Conservation (phyloP, 148 eudicot species). For the Spergularia marina region DNA sequence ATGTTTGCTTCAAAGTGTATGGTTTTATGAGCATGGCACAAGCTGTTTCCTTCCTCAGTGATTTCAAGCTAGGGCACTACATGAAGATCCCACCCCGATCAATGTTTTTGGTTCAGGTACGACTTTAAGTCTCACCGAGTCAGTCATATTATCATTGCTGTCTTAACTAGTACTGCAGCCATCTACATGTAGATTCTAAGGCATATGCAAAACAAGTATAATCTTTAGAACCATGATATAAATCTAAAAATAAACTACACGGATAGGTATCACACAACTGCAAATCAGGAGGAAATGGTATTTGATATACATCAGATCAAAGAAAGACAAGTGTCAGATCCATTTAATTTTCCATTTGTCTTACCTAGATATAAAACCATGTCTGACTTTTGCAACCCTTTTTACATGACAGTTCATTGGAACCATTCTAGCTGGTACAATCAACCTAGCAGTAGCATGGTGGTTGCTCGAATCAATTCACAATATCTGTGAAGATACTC, state of each 20-base stretch:
- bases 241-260: too few relatives aligned
- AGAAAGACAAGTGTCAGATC: background rate
- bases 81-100: constrained; percentile 99
- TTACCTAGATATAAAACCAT: background rate
- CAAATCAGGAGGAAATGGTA: too few relatives aligned
- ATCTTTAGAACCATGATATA: too few relatives aligned
- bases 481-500: constrained; percentile 70
- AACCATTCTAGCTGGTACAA: constrained; percentile 88
- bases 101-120: constrained; percentile 98
- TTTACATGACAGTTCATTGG: constrained; percentile 67
- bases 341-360: background rate
- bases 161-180: background rate
- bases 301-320: background rate
- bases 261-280: too few relatives aligned
- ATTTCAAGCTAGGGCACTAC: constrained; percentile 98
- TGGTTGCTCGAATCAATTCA: constrained; percentile 72
- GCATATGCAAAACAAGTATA: too few relatives aligned
- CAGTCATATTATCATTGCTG: background rate
- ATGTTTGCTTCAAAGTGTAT: constrained; percentile 88
- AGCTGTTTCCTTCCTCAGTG: constrained; percentile 89
- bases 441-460: constrained; percentile 80
- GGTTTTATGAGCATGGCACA: constrained; percentile 99
- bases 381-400: constrained; percentile 11
- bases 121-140: background rate
- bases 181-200: background rate